Percentiles rank a stretch among this genome's conserved stretches.
Conservation (phyloP, 495 filamentous ascomycete species). For the Saxophila tyrrhenica region DNA sequence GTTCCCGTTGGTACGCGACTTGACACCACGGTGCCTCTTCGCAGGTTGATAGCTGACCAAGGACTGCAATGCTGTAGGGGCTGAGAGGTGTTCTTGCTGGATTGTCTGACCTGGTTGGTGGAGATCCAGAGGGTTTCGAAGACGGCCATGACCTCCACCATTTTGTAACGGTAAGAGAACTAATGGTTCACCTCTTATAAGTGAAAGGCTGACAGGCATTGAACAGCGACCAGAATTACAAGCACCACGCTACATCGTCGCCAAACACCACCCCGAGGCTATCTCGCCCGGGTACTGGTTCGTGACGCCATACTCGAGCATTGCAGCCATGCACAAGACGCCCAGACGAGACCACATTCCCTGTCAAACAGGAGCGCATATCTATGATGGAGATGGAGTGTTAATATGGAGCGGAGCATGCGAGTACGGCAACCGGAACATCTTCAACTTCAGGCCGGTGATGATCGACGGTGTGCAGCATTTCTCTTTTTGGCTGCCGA, state of each 20-base stretch:
- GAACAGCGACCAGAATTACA: background rate
- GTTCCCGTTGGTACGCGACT: background rate
- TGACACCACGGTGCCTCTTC: no score
- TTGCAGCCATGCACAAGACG: background rate
- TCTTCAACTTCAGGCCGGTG: slow-evolving; percentile 2
- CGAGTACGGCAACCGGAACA: background rate
- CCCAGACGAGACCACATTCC: background rate
- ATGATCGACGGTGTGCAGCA: background rate
- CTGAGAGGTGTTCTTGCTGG: background rate
- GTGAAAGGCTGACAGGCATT: background rate
- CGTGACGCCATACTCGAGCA: background rate
- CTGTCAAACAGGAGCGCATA: background rate
- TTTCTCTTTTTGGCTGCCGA: background rate
- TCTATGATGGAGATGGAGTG: background rate
- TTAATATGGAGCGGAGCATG: slow-evolving; percentile 1
- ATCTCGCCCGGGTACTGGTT: background rate
- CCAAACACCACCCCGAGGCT: background rate
- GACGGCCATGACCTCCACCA: background rate
- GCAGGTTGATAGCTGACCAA: no score
- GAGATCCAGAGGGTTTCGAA: background rate
- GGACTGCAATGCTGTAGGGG: background rate
- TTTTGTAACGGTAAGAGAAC: background rate
- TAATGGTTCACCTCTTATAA: no score
- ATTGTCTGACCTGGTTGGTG: background rate
- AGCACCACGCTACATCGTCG: background rate